Base-by-base conservation (phyloP, 176 grass and related monocot genomes). In the Aegilops longissima region DNA sequence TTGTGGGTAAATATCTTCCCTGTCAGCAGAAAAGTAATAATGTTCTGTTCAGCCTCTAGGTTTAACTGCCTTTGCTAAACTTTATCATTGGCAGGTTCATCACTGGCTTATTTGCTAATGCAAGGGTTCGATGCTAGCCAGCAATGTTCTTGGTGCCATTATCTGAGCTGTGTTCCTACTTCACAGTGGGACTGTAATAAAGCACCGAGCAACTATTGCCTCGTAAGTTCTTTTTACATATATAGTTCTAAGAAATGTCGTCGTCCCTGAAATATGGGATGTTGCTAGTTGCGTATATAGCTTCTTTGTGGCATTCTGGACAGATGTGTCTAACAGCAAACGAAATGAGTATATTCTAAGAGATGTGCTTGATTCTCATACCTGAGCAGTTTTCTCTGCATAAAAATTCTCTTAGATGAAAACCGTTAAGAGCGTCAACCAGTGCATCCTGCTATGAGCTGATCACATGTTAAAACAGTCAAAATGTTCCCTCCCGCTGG, bases 101-200 rank as follows among this genome's bases (percentile, higher is more conserved):
- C 36, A 29, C 96, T 84, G 88, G 92, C 33, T 73, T 51, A 73
- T 92, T 81, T 92, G 70, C 79, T 98, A 73, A 86, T 96, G 77
- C 74, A 73, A 80, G 90, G 90, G 30, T 84, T 85, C 76, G 65
- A 98, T 90, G 87, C 89, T 38, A 96, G 88, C 34, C 59, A 96
- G 34, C 87, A 91, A 71, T 94, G 94, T 74, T 90, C 90, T 6
- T 98, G 93, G 96, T 98, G 96, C 81, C 93, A 95, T 83, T 98
- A 98, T 79, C 51, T 98, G 56, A 98, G 88, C 84, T 98, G 96
- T 63, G 83, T 95, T 64, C 96, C 96, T 65, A 98, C 93, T 81
- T 94, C 89, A 80, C 92, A 84, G 73, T 98, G 96, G 96, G 93
- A 76, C 52, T 98, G 96, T 88, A 89, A 90, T 88, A 89, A 90